These are phyloP conservation scores for Beta corolliflora DNA, from an alignment of 179 eudicot species.

Conservation along the genomic window DNA sequence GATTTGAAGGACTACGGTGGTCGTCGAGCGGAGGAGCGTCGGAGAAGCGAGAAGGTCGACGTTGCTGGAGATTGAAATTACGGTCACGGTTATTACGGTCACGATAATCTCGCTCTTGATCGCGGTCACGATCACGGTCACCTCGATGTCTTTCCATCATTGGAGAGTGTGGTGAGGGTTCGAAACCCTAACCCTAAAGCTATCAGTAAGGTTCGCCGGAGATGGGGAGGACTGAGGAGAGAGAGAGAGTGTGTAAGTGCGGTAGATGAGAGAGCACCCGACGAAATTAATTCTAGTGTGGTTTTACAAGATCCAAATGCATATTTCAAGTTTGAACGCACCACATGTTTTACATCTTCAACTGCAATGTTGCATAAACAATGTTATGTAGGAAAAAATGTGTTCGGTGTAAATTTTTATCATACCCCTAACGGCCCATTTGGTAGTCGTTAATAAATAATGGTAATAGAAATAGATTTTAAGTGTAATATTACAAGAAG, in stretches of 20 bases:
- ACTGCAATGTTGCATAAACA: no score
- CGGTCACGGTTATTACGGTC: constrained; percentile 40
- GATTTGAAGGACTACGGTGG: constrained; percentile 16
- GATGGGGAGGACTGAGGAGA: background rate
- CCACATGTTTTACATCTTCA: no score
- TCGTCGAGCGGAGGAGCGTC: constrained; percentile 31
- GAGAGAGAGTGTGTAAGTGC: background rate
- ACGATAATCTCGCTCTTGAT: constrained; percentile 16
- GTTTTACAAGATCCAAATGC: background rate
- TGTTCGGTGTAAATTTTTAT: no score
- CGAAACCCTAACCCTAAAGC: background rate
- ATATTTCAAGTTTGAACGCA: no score
- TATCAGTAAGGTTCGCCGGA: background rate
- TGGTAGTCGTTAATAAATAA: no score
- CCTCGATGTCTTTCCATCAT: constrained; percentile 41
- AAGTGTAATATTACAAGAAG: no score
- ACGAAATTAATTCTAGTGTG: background rate
- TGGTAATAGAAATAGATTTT: no score
- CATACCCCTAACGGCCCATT: no score
- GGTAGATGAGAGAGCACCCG: background rate
- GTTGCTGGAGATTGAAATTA: constrained; percentile 40
- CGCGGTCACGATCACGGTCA: constrained; percentile 48
- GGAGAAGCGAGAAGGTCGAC: constrained; percentile 57
- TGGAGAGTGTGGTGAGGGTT: background rate
- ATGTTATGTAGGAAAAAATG: no score